Evolutionary conservation across 208 protist species (phyloP), one percentile per base, ranked within the genome.

Genomic region (Balamuthia mandrillaris): DNA sequence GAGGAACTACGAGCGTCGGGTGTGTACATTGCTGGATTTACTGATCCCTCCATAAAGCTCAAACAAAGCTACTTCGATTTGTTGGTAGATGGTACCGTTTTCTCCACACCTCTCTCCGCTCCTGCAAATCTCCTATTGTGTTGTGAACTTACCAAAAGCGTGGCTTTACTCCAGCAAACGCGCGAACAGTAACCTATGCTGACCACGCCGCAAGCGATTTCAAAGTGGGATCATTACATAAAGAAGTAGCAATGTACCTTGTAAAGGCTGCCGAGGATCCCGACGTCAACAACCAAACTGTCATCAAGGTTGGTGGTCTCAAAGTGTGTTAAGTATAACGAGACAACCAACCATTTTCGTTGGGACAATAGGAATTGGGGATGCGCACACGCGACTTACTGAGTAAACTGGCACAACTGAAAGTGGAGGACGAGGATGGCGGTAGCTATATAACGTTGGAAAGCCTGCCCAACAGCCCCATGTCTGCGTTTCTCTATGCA

Each of bases 341-440:
- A n/a, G n/a, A n/a, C 65, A 18, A 12, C 24, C n/a, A n/a, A 31
- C 29, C 74, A 44, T 82, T 82, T 24, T 9, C 33, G 6, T 47
- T 6, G 6, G 21, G 37, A 41, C 58, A 75, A 12, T 21, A 83
- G 54, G 77, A 83, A 27, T 7, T 83, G 51, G 77, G 49, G 4
- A 29, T 83, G 33, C 77, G 77, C 3, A 83, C 77, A 18, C 60
- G 51, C 37, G 60, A 83, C 33, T 39, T 83, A 7, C 77, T 83
- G 16, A 42, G 14, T 18, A 70, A 70, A 33, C 52, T 83, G 51
- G 77, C 52, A 3, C 37, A 29, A 3, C 56, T 83, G 16, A 29
- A 41, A 18, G 77, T 83, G 6, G 77, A 83, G 18, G 27, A 83
- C 60, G 77, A 83, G 29, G 77, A 83, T 39, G 77, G 77, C 45